Evolutionary conservation across 257 asterid species (phyloP).

Genomic region (Ilex aquifolium): DNA sequence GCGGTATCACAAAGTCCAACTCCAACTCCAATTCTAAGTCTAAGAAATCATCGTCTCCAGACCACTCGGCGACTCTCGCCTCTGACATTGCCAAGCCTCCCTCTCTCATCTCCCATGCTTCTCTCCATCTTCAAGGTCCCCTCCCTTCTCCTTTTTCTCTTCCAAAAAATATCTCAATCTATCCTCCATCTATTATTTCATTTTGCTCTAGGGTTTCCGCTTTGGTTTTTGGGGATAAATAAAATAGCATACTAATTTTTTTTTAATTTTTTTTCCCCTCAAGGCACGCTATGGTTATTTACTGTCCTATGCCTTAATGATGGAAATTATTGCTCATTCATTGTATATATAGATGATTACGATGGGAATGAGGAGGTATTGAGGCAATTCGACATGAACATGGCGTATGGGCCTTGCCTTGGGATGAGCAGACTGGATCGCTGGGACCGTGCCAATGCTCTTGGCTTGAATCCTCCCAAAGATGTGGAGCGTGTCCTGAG

Average conservation of each 20-base stretch:
- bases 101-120: slow-evolving; percentile 53
- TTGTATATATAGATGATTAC: slow-evolving; percentile 30
- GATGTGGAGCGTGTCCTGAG: slow-evolving; percentile 37
- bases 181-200: not conserved
- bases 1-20: slow-evolving; percentile 35
- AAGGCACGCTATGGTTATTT: no score
- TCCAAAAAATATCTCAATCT: not conserved
- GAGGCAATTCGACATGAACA: slow-evolving; percentile 75
- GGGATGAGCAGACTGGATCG: slow-evolving; percentile 72
- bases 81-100: slow-evolving; percentile 50
- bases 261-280: no score
- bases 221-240: not conserved
- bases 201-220: not conserved
- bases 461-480: slow-evolving; percentile 63
- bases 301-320: no score
- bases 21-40: slow-evolving; percentile 5
- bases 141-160: not conserved
- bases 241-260: no score
- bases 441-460: slow-evolving; percentile 56
- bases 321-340: not conserved
- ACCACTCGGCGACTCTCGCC: slow-evolving; percentile 46
- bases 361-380: slow-evolving; percentile 55
- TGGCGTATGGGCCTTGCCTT: slow-evolving; percentile 78
- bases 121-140: slow-evolving; percentile 63
- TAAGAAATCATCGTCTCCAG: slow-evolving; percentile 27